Base-by-base conservation (phyloP, 768 basidiomycete genomes). In the Boletales sp. region DNA sequence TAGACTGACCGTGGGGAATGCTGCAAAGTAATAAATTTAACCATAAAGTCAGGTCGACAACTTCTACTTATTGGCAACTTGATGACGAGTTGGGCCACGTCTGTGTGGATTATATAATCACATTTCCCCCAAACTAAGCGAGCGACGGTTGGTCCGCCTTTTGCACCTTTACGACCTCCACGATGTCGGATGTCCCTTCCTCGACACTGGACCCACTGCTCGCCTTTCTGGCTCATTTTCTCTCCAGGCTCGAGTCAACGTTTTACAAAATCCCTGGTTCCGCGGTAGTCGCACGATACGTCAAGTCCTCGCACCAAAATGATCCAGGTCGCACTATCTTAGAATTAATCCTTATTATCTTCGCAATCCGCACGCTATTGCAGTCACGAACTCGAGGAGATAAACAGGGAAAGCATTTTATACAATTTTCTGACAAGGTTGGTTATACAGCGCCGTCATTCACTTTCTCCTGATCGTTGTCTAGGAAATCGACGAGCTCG, bases 401-500 rank as follows among this genome's bases (percentile, higher is more conserved):
- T 58, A 79, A 83, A 50, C 82, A 79, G 21, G 86, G 84, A 7
- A 91, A 88, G 63, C 86, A 94, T 70, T 97, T 93, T 63, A 91
- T 98, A 49, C 78, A 91, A 60, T 88, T 98, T 57, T 83, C 75
- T 46, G 91, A 94, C 58, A 93, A 96, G 80, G 94, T 92, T 47
- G 30, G 74, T 66, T n/a, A 1, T 6, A 15, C 18, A 7, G 41
- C 10, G 2, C 0, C 15, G 5, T 14, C 41, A n/a, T 1, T 19
- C 4, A 13, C 19, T 11, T 18, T 36, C 50, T 5, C 28, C 54
- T 44, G 5, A 41, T 12, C n/a, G 13, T 12, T 6, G 2, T 35
- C 7, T 15, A 96, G 94, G 96, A 98, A 84, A 82, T 98, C 38
- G 85, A 98, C 64, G 96, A 98, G 63, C 79, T 98, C 25, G 94